phyloP scores from a whole-genome alignment of 225 moss, liverwort and hornwort genomes.

The Straminergon stramineum region DNA sequence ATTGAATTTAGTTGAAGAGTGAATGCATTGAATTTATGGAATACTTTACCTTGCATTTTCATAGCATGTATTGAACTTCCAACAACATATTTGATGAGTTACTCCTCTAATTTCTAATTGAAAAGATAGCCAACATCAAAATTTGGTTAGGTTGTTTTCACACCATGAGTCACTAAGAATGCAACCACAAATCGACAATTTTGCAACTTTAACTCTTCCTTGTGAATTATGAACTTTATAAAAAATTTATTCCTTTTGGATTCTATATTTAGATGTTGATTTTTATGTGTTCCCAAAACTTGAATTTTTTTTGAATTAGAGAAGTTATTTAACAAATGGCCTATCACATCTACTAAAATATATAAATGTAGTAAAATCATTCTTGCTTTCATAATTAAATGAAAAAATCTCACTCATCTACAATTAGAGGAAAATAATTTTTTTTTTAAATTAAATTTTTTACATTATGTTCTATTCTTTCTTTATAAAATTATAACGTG shows the following conservation, averaged over 20 bases:
- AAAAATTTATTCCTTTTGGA: background rate
- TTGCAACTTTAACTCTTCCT: background rate
- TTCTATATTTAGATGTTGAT: background rate
- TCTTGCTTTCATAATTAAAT: background rate
- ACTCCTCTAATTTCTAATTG: background rate
- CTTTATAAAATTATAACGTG: fast-evolving
- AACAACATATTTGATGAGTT: background rate
- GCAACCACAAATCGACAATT: background rate
- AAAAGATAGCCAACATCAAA: background rate
- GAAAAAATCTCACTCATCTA: background rate
- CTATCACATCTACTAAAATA: background rate
- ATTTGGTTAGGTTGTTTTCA: background rate
- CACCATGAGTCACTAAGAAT: background rate
- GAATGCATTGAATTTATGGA: background rate
- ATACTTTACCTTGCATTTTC: background rate
- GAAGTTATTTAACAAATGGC: background rate
- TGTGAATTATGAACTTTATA: background rate
- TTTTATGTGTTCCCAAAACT: too few relatives aligned
- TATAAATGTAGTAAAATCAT: background rate
- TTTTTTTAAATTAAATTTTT: background rate
- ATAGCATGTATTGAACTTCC: background rate
- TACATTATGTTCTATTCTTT: background rate
- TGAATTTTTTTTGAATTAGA: background rate
- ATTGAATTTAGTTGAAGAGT: background rate
- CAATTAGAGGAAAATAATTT: background rate